These are phyloP conservation scores for Torulaspora maleeae DNA, from an alignment of 805 yeast genomes.

Conservation along the genomic window DNA sequence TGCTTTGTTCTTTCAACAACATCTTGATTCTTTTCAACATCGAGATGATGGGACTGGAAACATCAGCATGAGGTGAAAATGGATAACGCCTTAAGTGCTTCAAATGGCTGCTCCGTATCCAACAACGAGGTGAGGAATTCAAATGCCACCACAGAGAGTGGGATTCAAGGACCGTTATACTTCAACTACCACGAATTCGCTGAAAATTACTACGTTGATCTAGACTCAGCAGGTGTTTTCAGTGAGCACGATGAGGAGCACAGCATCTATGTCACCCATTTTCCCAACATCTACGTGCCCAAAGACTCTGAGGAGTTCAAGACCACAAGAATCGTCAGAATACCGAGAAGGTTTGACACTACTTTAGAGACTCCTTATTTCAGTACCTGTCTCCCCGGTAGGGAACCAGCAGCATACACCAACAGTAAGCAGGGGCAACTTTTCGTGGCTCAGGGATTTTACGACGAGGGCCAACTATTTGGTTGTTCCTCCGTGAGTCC, in stretches of 20 bases:
- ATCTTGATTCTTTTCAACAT: neutral
- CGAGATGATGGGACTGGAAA: neutral
- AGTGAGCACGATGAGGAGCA: conserved; percentile 31
- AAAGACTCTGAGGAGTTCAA: conserved; percentile 29
- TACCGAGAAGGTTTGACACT: conserved; percentile 49
- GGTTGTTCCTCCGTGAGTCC: conserved; percentile 55
- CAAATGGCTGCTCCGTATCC: conserved; percentile 13
- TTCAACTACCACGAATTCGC: conserved; percentile 68
- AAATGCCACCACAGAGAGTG: conserved; percentile 20
- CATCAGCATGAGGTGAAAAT: neutral
- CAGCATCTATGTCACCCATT: conserved; percentile 55
- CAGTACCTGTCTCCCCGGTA: conserved; percentile 52
- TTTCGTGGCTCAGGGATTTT: conserved; percentile 40
- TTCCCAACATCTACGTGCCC: conserved; percentile 52
- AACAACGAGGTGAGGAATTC: conserved; percentile 12
- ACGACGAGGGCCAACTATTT: conserved; percentile 42
- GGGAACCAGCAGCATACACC: conserved; percentile 57
- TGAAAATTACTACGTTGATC: conserved; percentile 33
- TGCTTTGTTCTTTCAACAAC: neutral
- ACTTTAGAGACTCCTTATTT: conserved; percentile 48
- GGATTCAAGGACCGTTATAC: conserved; percentile 35
- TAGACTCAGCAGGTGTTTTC: conserved; percentile 10
- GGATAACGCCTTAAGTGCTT: neutral
- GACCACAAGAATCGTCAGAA: conserved; percentile 55
- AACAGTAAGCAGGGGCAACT: conserved; percentile 8